Evolutionary conservation across 495 filamentous ascomycete genomes (phyloP), one percentile per base, ranked within the genome.

Genomic region (Cercophora samala): DNA sequence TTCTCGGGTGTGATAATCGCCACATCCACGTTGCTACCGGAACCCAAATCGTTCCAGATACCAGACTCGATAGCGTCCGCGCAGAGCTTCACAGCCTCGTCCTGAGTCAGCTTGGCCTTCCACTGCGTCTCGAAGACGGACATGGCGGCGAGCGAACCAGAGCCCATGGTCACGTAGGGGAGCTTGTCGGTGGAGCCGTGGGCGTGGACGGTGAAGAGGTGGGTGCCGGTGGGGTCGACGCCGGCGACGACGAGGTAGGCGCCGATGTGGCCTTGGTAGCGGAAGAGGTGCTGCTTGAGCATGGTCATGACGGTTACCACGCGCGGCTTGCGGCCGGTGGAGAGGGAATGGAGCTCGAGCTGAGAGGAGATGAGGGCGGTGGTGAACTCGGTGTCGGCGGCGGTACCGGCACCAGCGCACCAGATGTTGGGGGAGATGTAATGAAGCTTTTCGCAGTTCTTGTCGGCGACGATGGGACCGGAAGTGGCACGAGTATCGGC

Each of bases 381-480:
- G 68, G 96, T 98, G 85, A 99, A 99, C 81, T 99, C 95, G 68
- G 95, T 99, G 80, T 99, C 96, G 68, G 96, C 95, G 68, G 95
- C 95, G 54, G 95, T 99, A 80, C 95, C 95, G 66, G 95, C 96
- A 72, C 96, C 96, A 17, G 96, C 96, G 83, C 96, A 99, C 96
- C 95, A 99, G 83, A 99, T 99, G 80, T 97, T 93, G 64, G 96
- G 93, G 13, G 95, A 84, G 79, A 98, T 99, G 85, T 96, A 99
- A 82, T 99, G 96, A 61, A 99, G 88, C 84, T 99, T 99, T 81
- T 99, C 92, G 81, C 96, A 99, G 88, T 99, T 99, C 91, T 99
- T 99, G 88, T 99, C 96, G 76, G 96, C 96, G 73, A 99, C 96
- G 78, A 99, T 99, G 53, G 93, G 92, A 21, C 96, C 96, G 68